These are phyloP conservation scores for Thermomucor indicae-seudaticae DNA, from an alignment of 371 early-diverging fungal genomes.

Conservation along the genomic window DNA sequence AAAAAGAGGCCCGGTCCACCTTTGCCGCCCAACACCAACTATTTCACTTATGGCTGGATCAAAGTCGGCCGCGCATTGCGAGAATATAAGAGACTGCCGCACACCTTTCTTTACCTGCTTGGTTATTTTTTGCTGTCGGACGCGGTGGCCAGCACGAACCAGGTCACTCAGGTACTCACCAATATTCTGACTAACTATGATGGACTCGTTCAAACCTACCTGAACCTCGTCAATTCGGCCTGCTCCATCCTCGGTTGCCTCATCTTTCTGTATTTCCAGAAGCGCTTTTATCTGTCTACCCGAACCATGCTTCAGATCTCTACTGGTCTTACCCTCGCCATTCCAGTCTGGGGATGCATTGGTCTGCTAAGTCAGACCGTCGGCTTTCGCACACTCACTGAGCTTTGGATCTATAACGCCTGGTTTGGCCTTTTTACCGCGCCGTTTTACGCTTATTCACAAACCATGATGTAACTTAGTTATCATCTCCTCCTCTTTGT, in stretches of 20 bases:
- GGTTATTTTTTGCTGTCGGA: conserved; percentile 40
- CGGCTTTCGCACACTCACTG: conserved; percentile 24
- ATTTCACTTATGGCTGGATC: conserved; percentile 37
- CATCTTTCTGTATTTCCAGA: conserved; percentile 29
- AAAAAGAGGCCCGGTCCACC: conserved; percentile 26
- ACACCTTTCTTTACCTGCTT: conserved; percentile 33
- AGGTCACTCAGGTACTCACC: conserved; percentile 25
- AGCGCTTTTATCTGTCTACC: conserved; percentile 21
- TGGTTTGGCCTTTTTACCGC: conserved; percentile 42
- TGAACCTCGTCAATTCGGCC: conserved; percentile 24
- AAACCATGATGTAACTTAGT: conserved; percentile 32
- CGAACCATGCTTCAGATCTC: conserved; percentile 29
- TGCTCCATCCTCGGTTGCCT: conserved; percentile 40
- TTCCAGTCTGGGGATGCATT: conserved; percentile 38
- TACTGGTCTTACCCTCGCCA: conserved; percentile 16
- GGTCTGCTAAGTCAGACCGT: conserved; percentile 19
- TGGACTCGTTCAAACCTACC: conserved; percentile 21
- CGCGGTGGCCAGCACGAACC: conserved; percentile 39
- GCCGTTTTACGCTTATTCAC: conserved; percentile 32
- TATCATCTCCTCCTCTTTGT: background rate
- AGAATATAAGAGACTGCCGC: conserved; percentile 37
- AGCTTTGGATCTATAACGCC: conserved; percentile 35
- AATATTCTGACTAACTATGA: conserved; percentile 28
- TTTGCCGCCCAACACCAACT: conserved; percentile 21
- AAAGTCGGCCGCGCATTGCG: conserved; percentile 24